Evolutionary conservation across 805 yeast genomes (phyloP), one percentile per base, ranked within the genome.

Genomic region (Candida sonorensis): DNA sequence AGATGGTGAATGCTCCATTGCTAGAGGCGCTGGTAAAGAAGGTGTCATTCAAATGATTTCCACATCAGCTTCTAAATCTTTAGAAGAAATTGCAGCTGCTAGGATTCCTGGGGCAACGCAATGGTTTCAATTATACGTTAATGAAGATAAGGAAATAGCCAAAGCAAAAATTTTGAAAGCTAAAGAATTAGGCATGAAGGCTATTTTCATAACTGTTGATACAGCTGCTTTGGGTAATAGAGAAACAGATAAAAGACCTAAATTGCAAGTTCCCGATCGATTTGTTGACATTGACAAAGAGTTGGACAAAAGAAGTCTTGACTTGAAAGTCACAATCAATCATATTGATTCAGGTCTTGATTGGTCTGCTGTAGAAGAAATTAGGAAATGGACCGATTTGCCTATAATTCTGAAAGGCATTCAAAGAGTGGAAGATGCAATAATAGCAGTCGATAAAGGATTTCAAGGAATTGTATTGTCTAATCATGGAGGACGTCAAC

Each of bases 151-250:
- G 32, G 66, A 68, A n/a, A 63, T 77, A 32, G 72, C 87, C 21
- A 62, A 65, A 31, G 59, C 67, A 20, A 64, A 81, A 41, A 74
- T 87, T n/a, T 66, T 68, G 45, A 77, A 78, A 46, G 92, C 86
- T 11, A 88, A 81, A 53, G 50, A 61, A 31, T 62, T 81, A 34
- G 94, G 94, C 1, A 69, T 83, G 55, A 79, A 79, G 47, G 95
- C 92, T 4, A 64, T 87, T 21, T 86, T 86, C 51, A 75, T 87
- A 42, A 87, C 97, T 0, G 95, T 85, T 7, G 96, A 87, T 64
- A 95, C 96, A 0, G 96, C 96, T 5, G 81, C 82, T 40, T 66
- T 87, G 26, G 97, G 97, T 10, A 75, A 92, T 41, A 75, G 97
- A 46, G 97, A 88, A 57, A 87, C 84, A 57, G 61, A 56, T 29